Base-by-base conservation (phyloP, 2,329 filamentous ascomycete genomes). In the Beauveria varroae region DNA sequence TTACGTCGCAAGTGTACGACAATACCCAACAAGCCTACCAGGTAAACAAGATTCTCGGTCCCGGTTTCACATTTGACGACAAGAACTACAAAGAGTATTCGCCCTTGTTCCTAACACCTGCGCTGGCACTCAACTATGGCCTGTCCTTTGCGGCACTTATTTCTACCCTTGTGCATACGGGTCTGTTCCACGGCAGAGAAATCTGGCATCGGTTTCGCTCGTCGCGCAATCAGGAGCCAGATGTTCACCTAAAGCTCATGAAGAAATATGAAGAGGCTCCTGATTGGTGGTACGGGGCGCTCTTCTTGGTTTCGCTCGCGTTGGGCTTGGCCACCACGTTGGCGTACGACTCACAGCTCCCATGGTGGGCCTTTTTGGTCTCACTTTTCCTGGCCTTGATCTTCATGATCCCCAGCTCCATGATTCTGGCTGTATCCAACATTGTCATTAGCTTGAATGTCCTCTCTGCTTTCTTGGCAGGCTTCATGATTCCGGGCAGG, bases 1-100 rank as follows among this genome's bases (percentile, higher is more conserved):
- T 81, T 14, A 80, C 78, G 12, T 78, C 78, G 3, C 76, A 79
- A 51, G 81, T 78, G 0, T 85, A 81, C 64, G 83, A 85, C 70
- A 86, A 86, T 61, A 84, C 78, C 0, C 81, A 80, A 20, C 66
- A 68, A 1, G 60, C 70, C 1, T 86, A 85, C 65, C 77, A 81
- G 37, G 80, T 82, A 9, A 73, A 71, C 34, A 76, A 75, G 5
- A 82, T 86, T 22, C 75, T 85, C 9, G 77, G 76, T 20, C 65
- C 73, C 1, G 72, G 75, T 47, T 75, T 76, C 59, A 78, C 75
- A 0, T 78, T 86, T 18, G 75, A 85, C 64, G 67, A 76, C 12
- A 70, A 74, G 3, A 79, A 78, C 10, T 85, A 85, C 66, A 74
- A 75, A 47, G 68, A 67, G 0, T 85, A 83, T 34, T 83, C 81